phyloP scores from a whole-genome alignment of 2,329 filamentous ascomycete genomes.

The Spiromastix sp. region DNA sequence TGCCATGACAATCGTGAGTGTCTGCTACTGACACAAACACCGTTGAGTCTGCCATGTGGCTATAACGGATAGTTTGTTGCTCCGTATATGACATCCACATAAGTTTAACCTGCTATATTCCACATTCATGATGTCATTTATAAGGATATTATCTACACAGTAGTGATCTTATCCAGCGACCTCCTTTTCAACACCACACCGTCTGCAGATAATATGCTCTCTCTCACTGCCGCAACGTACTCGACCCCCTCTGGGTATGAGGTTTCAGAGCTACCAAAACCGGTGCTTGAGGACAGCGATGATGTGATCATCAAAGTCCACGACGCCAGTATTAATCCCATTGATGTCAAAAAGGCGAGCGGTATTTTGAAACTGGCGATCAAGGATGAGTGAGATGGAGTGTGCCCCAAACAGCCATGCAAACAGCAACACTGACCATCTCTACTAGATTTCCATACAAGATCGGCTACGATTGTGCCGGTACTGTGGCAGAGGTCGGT shows the following conservation, averaged over 20 bases:
- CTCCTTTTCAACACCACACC: no score
- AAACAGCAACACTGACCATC: background rate
- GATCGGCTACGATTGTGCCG: constrained; percentile 35
- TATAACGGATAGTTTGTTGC: no score
- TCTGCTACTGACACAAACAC: no score
- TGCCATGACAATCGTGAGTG: no score
- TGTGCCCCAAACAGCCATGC: no score
- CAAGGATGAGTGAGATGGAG: constrained; percentile 20
- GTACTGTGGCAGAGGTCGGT: constrained; percentile 28
- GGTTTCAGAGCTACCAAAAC: constrained; percentile 14
- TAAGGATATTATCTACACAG: no score
- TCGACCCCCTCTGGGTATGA: constrained; percentile 14
- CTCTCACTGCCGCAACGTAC: constrained; percentile 13
- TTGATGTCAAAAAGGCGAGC: constrained; percentile 34
- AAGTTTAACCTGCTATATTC: no score
- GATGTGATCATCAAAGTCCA: constrained; percentile 30
- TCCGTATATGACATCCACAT: no score
- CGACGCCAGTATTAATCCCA: constrained; percentile 36
- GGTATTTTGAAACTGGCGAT: constrained; percentile 25
- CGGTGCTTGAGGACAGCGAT: constrained; percentile 10
- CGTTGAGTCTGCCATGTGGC: no score
- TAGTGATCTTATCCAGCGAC: no score
- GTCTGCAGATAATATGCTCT: no score
- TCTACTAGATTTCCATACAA: constrained; percentile 30
- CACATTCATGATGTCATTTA: no score